Conservation (phyloP, 2,329 filamentous ascomycete genomes). For the Aspergillus viridinutans region DNA sequence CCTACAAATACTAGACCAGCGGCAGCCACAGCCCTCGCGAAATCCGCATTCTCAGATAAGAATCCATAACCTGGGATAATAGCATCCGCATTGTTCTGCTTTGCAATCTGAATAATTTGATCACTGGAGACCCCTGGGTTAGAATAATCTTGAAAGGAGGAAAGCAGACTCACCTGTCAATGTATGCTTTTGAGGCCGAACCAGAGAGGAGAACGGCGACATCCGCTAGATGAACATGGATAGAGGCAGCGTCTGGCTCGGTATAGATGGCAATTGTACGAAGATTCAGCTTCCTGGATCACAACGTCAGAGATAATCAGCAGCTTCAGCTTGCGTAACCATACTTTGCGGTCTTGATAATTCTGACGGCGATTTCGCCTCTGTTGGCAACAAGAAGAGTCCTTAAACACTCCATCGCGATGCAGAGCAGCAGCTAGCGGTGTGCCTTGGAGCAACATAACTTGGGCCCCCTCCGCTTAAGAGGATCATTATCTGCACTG, state of each 20-base stretch:
- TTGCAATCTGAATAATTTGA: constrained; percentile 49
- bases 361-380: constrained; percentile 55
- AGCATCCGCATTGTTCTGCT: constrained; percentile 48
- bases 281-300: constrained; percentile 41
- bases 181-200: constrained; percentile 47
- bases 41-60: constrained; percentile 59
- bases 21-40: constrained; percentile 51
- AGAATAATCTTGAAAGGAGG: background rate
- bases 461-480: background rate
- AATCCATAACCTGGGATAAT: constrained; percentile 67
- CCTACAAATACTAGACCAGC: constrained; percentile 59
- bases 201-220: constrained; percentile 50
- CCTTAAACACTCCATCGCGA: constrained; percentile 40
- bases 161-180: constrained; percentile 34
- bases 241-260: constrained; percentile 51
- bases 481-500: background rate
- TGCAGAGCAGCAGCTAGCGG: background rate
- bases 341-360: constrained; percentile 48
- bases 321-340: background rate
- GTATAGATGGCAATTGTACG: constrained; percentile 57
- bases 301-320: background rate
- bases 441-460: background rate
- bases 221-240: constrained; percentile 53
- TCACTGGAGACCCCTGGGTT: constrained; percentile 15
- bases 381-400: constrained; percentile 57